These are phyloP conservation scores for Alloascoidea africana DNA, from an alignment of 805 yeast genomes.

Conservation along the genomic window DNA sequence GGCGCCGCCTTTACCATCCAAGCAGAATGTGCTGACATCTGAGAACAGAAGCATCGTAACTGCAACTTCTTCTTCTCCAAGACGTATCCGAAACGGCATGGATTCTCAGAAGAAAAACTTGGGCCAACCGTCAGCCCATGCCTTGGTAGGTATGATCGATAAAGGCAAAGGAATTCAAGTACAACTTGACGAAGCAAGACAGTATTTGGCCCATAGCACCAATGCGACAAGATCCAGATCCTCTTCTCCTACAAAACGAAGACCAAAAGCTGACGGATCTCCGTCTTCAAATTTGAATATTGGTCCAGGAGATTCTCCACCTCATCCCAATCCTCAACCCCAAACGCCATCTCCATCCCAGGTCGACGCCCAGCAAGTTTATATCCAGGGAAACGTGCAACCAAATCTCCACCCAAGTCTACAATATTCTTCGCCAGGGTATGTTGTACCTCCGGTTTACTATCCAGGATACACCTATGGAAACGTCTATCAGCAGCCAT, in stretches of 20 bases:
- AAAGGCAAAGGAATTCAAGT: neutral
- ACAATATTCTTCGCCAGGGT: neutral
- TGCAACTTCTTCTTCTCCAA: too few relatives aligned
- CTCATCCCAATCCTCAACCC: too few relatives aligned
- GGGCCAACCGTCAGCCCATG: too few relatives aligned
- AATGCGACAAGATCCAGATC: neutral
- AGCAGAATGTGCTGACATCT: too few relatives aligned
- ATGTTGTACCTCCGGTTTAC: neutral
- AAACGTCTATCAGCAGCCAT: neutral
- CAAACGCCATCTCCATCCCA: too few relatives aligned
- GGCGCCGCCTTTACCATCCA: too few relatives aligned
- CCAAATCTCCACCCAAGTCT: neutral
- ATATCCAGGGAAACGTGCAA: neutral
- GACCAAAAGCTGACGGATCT: neutral
- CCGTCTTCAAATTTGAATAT: neutral
- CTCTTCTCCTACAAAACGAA: neutral
- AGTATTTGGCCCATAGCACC: constrained; percentile 1
- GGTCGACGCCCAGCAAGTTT: neutral
- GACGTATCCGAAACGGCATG: too few relatives aligned
- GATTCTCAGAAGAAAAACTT: too few relatives aligned
- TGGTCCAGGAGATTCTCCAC: too few relatives aligned
- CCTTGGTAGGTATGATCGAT: constrained; percentile 1
- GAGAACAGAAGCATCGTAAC: too few relatives aligned
- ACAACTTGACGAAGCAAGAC: neutral
- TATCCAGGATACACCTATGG: neutral